These are phyloP conservation scores for Barnettozyma sucrosica DNA, from an alignment of 805 yeast genomes.

Conservation along the genomic window DNA sequence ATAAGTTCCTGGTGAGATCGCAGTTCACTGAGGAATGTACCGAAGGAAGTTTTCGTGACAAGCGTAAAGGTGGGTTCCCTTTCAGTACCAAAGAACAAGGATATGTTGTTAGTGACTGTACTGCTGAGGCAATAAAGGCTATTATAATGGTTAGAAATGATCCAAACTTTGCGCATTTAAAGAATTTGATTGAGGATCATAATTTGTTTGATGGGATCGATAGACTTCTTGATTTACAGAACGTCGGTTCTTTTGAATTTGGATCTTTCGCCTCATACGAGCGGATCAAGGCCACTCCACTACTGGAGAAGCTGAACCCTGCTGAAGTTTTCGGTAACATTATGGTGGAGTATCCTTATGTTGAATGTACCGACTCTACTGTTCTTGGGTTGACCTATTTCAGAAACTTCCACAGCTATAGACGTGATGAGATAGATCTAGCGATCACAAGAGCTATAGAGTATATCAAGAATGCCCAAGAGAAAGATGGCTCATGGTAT, in stretches of 20 bases:
- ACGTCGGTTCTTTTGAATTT: constrained; percentile 67
- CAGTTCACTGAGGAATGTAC: constrained; percentile 82
- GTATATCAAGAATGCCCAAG: constrained; percentile 66
- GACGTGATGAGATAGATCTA: constrained; percentile 54
- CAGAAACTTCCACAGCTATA: constrained; percentile 57
- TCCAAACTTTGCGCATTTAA: constrained; percentile 41
- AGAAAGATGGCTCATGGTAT: constrained; percentile 90
- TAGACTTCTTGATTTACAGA: constrained; percentile 69
- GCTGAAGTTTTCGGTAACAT: constrained; percentile 98
- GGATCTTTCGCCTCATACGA: constrained; percentile 96
- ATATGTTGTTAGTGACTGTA: constrained; percentile 93
- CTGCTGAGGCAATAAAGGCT: constrained; percentile 93
- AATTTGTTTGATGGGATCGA: constrained; percentile 68
- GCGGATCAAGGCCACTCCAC: constrained; percentile 70
- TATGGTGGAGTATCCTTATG: constrained; percentile 98
- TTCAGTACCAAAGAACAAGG: constrained; percentile 95
- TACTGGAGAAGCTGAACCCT: constrained; percentile 77
- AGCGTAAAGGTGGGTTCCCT: constrained; percentile 89
- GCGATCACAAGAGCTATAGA: constrained; percentile 71
- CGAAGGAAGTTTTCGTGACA: constrained; percentile 75
- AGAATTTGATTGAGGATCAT: constrained; percentile 46
- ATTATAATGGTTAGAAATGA: constrained; percentile 83
- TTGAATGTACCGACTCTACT: constrained; percentile 95
- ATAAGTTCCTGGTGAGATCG: constrained; percentile 66
- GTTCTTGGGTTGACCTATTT: constrained; percentile 85